Conservation (phyloP, 2,329 filamentous ascomycete genomes). For the Penicillium palitans region DNA sequence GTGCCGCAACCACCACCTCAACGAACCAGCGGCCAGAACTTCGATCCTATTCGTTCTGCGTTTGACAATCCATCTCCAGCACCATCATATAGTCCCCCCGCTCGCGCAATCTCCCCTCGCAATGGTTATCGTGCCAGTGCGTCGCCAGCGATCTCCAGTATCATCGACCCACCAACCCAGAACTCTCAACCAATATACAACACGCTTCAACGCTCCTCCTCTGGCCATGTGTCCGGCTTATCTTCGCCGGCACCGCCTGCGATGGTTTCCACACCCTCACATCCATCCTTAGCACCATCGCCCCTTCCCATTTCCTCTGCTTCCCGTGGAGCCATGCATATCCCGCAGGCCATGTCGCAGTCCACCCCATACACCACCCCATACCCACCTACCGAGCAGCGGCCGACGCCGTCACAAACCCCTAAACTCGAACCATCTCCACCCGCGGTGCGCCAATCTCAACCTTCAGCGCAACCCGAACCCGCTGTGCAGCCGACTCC, state of each 20-base stretch:
- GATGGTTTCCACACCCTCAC: constrained; percentile 27
- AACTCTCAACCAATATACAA: constrained; percentile 33
- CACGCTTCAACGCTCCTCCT: constrained; percentile 30
- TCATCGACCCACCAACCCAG: constrained; percentile 68
- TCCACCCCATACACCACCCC: constrained; percentile 19
- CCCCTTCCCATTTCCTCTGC: constrained; percentile 26
- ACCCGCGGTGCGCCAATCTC: constrained; percentile 21
- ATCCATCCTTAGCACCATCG: constrained; percentile 26
- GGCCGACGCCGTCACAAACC: constrained; percentile 26
- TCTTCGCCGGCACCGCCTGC: constrained; percentile 30
- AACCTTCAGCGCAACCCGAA: constrained; percentile 18
- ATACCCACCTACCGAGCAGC: constrained; percentile 28
- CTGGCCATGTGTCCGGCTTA: constrained; percentile 27
- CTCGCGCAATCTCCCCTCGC: constrained; percentile 52
- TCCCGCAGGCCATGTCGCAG: constrained; percentile 18
- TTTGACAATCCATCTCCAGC: constrained; percentile 48
- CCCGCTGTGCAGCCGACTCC: constrained; percentile 19
- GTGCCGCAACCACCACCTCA: constrained; percentile 49
- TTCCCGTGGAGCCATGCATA: constrained; percentile 21
- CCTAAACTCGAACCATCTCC: constrained; percentile 24
- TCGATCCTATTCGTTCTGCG: constrained; percentile 83
- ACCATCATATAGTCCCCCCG: constrained; percentile 46
- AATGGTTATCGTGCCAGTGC: constrained; percentile 70
- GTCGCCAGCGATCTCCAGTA: constrained; percentile 86
- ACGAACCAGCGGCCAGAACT: constrained; percentile 75